These are phyloP conservation scores for Nicotiana undulata DNA, from an alignment of 257 asterid species.

Conservation along the genomic window DNA sequence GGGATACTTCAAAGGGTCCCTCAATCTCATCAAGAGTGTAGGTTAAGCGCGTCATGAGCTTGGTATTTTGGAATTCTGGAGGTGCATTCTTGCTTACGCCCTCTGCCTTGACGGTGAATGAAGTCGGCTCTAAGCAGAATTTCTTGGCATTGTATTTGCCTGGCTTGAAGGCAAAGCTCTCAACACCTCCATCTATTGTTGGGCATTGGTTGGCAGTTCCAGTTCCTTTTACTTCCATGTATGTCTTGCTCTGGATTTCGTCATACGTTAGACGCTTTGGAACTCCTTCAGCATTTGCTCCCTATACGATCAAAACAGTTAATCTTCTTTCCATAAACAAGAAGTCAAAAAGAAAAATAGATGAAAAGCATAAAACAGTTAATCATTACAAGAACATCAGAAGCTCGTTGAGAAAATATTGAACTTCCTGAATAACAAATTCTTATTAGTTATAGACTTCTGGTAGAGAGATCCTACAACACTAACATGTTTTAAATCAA, in stretches of 20 bases:
- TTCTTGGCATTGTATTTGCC: conserved; percentile 90
- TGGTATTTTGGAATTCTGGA: conserved; percentile 84
- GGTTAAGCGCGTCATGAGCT: conserved; percentile 97
- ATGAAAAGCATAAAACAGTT: not conserved
- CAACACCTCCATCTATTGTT: conserved; percentile 80
- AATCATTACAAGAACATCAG: not conserved
- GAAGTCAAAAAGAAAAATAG: not conserved
- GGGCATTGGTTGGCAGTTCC: conserved; percentile 99
- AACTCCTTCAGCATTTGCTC: conserved; percentile 81
- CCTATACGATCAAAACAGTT: conserved; percentile 41
- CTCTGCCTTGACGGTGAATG: conserved; percentile 96
- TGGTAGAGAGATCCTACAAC: not conserved
- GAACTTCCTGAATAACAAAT: too few species aligned
- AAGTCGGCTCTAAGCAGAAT: conserved; percentile 91
- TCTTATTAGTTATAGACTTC: not conserved
- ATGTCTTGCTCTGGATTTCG: conserved; percentile 91
- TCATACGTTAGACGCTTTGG: conserved; percentile 82
- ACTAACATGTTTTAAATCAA: not conserved
- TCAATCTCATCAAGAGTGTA: conserved; percentile 97
- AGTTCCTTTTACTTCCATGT: conserved; percentile 86
- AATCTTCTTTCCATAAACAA: not conserved
- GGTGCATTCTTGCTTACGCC: conserved; percentile 71
- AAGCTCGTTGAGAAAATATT: not conserved
- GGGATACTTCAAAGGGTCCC: conserved; percentile 86
- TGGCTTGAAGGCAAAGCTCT: conserved; percentile 59